These are phyloP conservation scores for Volvox carteri DNA, from an alignment of 163 green algal species.

Conservation along the genomic window DNA sequence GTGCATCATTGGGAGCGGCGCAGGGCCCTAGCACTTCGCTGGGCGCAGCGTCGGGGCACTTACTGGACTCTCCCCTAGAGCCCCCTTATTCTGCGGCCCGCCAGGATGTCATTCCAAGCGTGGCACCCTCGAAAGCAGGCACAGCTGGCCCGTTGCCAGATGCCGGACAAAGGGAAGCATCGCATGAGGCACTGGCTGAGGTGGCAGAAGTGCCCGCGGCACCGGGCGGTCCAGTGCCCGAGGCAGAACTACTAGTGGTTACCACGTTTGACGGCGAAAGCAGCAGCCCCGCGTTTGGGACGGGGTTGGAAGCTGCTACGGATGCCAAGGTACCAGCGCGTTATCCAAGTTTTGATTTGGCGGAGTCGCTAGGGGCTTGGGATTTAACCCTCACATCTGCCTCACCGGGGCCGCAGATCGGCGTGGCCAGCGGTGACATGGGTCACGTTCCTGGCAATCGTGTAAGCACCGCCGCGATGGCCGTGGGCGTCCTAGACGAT, in stretches of 20 bases:
- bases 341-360: background rate
- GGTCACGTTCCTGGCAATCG: background rate
- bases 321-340: too few relatives aligned
- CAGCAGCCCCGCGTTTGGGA: too few relatives aligned
- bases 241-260: too few relatives aligned
- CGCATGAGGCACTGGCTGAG: background rate
- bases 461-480: background rate
- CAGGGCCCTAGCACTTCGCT: background rate
- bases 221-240: too few relatives aligned
- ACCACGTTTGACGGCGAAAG: too few relatives aligned
- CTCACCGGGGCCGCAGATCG: background rate
- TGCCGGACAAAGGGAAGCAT: background rate
- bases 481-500: background rate
- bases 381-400: background rate
- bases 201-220: background rate
- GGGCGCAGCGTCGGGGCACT: background rate
- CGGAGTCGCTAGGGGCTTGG: background rate
- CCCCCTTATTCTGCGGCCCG: background rate
- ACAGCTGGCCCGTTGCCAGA: background rate
- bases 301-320: too few relatives aligned
- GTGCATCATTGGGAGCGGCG: background rate
- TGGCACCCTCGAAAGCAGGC: background rate
- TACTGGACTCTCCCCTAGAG: conserved; percentile 15
- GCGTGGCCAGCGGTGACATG: conserved; percentile 3
- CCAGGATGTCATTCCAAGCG: background rate